Base-by-base conservation (phyloP, 148 eudicot genomes). In the Cornus controversa region DNA sequence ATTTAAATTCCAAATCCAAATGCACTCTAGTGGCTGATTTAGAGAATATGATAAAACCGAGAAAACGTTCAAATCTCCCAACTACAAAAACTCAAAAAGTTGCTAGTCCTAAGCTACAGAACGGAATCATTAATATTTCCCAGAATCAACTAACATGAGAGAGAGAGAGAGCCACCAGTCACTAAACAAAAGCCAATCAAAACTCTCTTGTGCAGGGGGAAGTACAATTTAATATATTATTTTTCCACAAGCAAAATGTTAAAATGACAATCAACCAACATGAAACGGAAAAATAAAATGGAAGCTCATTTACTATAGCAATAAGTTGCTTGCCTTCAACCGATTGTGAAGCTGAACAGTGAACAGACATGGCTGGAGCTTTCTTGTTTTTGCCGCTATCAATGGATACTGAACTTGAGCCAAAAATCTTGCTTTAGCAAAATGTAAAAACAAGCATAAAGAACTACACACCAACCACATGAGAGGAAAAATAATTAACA, bases 391-490 rank as follows among this genome's bases (percentile, higher is more conserved):
- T 50, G 57, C 57, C 14, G 57, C 18, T 50, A 50, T 13, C 18
- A 50, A 50, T 16, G 20, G 16, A 50, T 50, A 3, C 57, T 0
- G 57, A 16, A 15, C 57, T 50, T 13, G 57, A 22, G 24, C 23
- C 25, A 18, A 79, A 29, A 79, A 28, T 53, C 57, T 79, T 57
- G 78, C 68, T 67, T 67, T 73, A 36, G 28, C 82, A 66, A 74
- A 25, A 26, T 26, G 9, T 68, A 73, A 58, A 18, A 20, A 58
- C 29, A 69, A 60, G 24, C 58, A 69, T 36, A 58, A 60, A 13
- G 57, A 34, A 40, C 45, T 40, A 40, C 67, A 75, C 26, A 74
- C 36, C 45, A 75, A 75, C 64, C 74, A 73, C 26, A 54, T 75
- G 82, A 74, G 63, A 75, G 60, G 18, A 60, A 9, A 77, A 80